A percentile compares a stretch with the other conserved stretches of the same genome.
Conservation (phyloP, 495 filamentous ascomycete genomes). For the Lophiotrema nucula region DNA sequence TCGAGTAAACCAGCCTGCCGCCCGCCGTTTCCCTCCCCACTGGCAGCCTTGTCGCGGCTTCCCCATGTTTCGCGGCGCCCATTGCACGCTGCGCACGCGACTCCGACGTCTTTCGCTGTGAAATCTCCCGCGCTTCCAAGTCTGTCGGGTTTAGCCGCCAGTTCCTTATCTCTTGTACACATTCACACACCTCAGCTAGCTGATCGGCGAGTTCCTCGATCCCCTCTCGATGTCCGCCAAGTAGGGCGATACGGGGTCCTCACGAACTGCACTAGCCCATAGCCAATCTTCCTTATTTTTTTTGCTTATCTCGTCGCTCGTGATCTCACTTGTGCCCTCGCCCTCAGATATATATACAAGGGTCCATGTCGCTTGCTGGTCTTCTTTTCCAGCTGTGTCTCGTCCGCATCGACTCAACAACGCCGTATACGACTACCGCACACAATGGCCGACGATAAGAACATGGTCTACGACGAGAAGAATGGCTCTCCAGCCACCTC, state of each 20-base stretch:
- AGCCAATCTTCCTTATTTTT: background rate
- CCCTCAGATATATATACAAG: background rate
- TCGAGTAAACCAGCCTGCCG: constrained; percentile 8
- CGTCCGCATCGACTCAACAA: background rate
- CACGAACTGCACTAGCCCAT: background rate
- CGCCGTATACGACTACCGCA: background rate
- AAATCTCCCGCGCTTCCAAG: background rate
- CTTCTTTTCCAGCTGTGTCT: background rate
- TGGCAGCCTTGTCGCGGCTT: too few species aligned
- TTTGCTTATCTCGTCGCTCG: background rate
- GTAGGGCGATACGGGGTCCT: background rate
- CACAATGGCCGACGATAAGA: constrained; percentile 18
- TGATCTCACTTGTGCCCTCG: background rate
- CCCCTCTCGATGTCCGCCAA: constrained; percentile 3
- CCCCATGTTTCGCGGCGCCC: background rate
- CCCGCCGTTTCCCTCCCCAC: too few species aligned
- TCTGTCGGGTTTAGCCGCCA: background rate
- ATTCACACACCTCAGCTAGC: background rate
- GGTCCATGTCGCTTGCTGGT: background rate
- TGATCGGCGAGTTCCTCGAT: background rate
- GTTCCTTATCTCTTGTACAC: background rate
- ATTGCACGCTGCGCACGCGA: constrained; percentile 9
- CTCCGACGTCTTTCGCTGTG: constrained; percentile 1
- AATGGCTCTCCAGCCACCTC: constrained; percentile 5
- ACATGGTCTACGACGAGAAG: constrained; percentile 10